Evolutionary conservation across 768 basidiomycete species (phyloP), one percentile per base, ranked within the genome.

Genomic region (Pulveroboletus sp.): DNA sequence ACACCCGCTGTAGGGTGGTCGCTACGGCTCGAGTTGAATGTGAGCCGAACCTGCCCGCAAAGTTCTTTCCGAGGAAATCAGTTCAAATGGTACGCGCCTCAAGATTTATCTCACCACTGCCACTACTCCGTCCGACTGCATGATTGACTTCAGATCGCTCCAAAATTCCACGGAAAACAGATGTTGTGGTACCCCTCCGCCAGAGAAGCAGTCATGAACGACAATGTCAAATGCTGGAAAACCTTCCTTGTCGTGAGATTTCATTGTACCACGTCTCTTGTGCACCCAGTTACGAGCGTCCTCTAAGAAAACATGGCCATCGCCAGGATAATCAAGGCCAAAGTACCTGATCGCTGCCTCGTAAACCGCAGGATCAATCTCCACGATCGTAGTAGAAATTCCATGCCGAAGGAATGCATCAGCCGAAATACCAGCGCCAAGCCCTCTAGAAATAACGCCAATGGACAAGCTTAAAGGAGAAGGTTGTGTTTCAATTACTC

Each of bases 151-250:
- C 44, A 95, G 62, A 45, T 83, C 82, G 20, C 73, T 56, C 89
- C 91, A 95, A 63, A 94, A 94, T 57, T 93, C 85, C 26, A 78
- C 34, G 0, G 93, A 89, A 68, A 87, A 97, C 44, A 97, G 71
- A 60, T 91, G 85, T 31, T 82, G 73, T 0, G 95, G 93, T 3
- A 97, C 83, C n/a, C 81, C 82, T 4, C 95, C 95, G 9, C 94
- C 95, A 9, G 93, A 92, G 65, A 96, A 97, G 61, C 89, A 90
- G 59, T 95, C 94, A 57, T 97, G 95, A 1, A 95, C 73, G 34
- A 93, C 79, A 53, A 86, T 75, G 56, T 89, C 86, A 61, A 80
- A 91, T 8, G 44, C 45, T 9, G 55, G 27, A 35, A n/a, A 17
- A 23, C 14, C 37, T n/a, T 40, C 29, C 13, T 45, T 17, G 19